Percentiles rank a stretch among this genome's conserved stretches.
Conservation (phyloP, 129 eudicot species). For the Artemisia tridentata region DNA sequence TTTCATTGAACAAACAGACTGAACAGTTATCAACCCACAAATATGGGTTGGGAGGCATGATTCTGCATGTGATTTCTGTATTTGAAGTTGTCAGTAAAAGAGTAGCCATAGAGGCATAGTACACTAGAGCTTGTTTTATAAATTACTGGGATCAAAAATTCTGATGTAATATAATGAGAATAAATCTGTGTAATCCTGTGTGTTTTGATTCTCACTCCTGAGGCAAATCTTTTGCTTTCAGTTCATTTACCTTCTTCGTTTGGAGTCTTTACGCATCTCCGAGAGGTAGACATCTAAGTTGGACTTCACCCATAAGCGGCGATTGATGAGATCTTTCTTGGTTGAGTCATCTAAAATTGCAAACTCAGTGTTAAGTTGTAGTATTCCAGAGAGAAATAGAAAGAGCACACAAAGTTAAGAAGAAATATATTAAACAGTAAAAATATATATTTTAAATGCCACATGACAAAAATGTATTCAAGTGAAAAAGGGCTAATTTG, state of each 20-base stretch:
- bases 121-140: conserved; percentile 8
- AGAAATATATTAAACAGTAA: neutral
- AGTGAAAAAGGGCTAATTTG: neutral
- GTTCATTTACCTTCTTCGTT: conserved; percentile 74
- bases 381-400: neutral
- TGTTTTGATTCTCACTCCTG: conserved; percentile 17
- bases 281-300: conserved; percentile 73
- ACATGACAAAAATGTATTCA: neutral
- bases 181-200: conserved; percentile 18
- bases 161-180: conserved; percentile 23
- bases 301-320: conserved; percentile 79
- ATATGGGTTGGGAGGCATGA: conserved; percentile 16
- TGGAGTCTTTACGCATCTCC: conserved; percentile 98
- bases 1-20: neutral
- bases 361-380: conserved; percentile 12
- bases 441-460: neutral
- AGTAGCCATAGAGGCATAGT: conserved; percentile 12
- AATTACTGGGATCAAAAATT: conserved; percentile 17
- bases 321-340: conserved; percentile 80
- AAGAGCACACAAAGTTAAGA: neutral
- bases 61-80: conserved; percentile 27
- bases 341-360: conserved; percentile 58
- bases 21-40: conserved; percentile 16
- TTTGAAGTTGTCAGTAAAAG: conserved; percentile 18
- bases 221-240: conserved; percentile 23